A percentile compares a stretch with the other conserved stretches of the same genome.
These are phyloP conservation scores for Oropetium thomaeum DNA, from an alignment of 176 grass and related monocot genomes.

Conservation along the genomic window DNA sequence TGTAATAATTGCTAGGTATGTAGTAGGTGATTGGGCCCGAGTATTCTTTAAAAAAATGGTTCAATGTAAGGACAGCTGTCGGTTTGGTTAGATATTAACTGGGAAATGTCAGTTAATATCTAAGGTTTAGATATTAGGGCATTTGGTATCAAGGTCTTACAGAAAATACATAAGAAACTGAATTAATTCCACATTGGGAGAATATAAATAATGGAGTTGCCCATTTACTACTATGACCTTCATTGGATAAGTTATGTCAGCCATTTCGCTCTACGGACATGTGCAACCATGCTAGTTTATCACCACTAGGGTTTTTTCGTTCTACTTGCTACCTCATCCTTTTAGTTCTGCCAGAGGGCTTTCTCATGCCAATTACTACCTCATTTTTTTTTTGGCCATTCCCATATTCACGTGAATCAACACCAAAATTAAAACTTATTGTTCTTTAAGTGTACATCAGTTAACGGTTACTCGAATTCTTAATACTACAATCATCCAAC, in stretches of 20 bases:
- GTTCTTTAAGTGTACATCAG: neutral
- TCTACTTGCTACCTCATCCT: too few relatives aligned
- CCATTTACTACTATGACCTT: neutral
- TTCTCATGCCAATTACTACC: too few relatives aligned
- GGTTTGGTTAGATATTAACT: neutral
- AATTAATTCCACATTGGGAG: neutral
- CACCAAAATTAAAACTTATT: neutral
- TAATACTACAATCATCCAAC: neutral
- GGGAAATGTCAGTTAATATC: neutral
- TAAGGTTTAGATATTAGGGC: too few relatives aligned
- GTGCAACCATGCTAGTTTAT: neutral
- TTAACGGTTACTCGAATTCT: neutral
- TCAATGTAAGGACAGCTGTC: slow-evolving; percentile 7
- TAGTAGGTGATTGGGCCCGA: neutral
- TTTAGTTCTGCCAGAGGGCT: neutral
- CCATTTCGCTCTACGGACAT: neutral
- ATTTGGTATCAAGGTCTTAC: neutral
- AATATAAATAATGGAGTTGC: neutral
- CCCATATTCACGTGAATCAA: neutral
- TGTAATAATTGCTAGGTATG: neutral
- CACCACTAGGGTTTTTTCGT: neutral
- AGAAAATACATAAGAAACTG: neutral
- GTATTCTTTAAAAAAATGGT: neutral
- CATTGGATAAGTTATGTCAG: neutral
- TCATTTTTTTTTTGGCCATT: neutral